Conservation (phyloP, 495 filamentous ascomycete genomes). For the Penicillium canariense region DNA sequence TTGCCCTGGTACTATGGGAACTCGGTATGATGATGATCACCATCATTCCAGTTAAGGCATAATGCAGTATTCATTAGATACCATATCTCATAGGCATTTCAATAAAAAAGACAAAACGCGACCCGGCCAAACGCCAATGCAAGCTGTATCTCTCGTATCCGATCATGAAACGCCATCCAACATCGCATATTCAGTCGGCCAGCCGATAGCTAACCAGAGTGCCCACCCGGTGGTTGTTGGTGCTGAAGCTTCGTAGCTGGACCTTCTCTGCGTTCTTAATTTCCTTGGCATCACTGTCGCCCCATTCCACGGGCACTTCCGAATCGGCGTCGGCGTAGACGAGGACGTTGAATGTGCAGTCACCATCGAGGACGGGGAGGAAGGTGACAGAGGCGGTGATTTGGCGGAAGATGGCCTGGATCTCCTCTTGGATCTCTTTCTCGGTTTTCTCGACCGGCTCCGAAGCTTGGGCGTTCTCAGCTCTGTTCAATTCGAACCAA, state of each 20-base stretch:
- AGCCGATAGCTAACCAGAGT: slow-evolving; percentile 88
- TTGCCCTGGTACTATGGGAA: slow-evolving; percentile 42
- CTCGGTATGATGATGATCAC: not conserved
- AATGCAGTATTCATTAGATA: slow-evolving; percentile 11
- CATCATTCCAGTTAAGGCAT: not conserved
- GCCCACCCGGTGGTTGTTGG: slow-evolving; percentile 87
- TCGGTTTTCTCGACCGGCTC: slow-evolving; percentile 72
- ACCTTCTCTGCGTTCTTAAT: slow-evolving; percentile 95
- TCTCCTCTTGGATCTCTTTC: slow-evolving; percentile 89
- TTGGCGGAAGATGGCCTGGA: slow-evolving; percentile 93
- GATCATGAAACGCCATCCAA: slow-evolving; percentile 12
- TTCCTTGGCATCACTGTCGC: slow-evolving; percentile 97
- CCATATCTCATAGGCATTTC: not conserved
- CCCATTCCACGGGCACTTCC: slow-evolving; percentile 97
- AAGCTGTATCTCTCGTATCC: slow-evolving; percentile 21
- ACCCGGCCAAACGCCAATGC: slow-evolving; percentile 33
- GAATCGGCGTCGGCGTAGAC: slow-evolving; percentile 97
- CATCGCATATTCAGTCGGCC: slow-evolving; percentile 31
- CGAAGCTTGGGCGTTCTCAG: slow-evolving; percentile 29
- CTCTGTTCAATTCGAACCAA: slow-evolving; percentile 20
- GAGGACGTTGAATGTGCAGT: slow-evolving; percentile 97
- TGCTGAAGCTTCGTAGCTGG: slow-evolving; percentile 92
- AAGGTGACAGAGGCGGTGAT: slow-evolving; percentile 98
- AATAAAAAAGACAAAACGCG: not conserved
- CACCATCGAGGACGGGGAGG: slow-evolving; percentile 83